Base-by-base conservation (phyloP, 2,329 filamentous ascomycete genomes). In the Alternaria infectoria region DNA sequence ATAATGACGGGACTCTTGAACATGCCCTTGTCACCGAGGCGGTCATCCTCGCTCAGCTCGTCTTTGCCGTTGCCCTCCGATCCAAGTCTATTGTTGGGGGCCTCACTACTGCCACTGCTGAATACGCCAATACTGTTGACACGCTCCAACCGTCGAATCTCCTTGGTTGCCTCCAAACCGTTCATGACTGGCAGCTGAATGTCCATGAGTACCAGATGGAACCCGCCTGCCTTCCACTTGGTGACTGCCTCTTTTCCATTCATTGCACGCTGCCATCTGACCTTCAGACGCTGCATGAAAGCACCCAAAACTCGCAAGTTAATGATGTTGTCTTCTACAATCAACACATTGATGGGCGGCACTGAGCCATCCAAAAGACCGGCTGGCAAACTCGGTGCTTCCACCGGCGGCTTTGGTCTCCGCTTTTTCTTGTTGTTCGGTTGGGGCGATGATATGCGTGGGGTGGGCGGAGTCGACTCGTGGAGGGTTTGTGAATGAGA, bases 1-100 rank as follows among this genome's bases (percentile, higher is more conserved):
- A 99, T 98, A 75, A 98, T 98, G 73, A 99, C 94, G 0, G 96
- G 95, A 69, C 93, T 96, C 81, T 97, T 97, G 85, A 98, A 98
- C 54, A 96, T 81, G 36, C 84, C 69, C 61, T 73, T 85, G 69
- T 90, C 91, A 43, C 86, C 84, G 5, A 95, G 85, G 68, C 88
- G 88, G 77, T 95, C 92, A 67, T 91, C 86, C 28, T 89, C 89
- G 8, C 86, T 83, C 8, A 80, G 55, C 40, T 80, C 77, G 46
- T 73, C 62, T 51, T 76, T 74, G 21, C 64, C 61, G 28, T 67
- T 75, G 44, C 82, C 79, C 19, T 82, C 80, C 62, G 84, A 82
- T 2, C 66, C 73, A 5, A 75, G 67, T 40, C 72, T 70, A 47
- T 65, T 75, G 64, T 77, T 74, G 15, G 76, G 73, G 8, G 77